phyloP scores from a whole-genome alignment of 345 rosid genomes.

The Euphorbia peplus region DNA sequence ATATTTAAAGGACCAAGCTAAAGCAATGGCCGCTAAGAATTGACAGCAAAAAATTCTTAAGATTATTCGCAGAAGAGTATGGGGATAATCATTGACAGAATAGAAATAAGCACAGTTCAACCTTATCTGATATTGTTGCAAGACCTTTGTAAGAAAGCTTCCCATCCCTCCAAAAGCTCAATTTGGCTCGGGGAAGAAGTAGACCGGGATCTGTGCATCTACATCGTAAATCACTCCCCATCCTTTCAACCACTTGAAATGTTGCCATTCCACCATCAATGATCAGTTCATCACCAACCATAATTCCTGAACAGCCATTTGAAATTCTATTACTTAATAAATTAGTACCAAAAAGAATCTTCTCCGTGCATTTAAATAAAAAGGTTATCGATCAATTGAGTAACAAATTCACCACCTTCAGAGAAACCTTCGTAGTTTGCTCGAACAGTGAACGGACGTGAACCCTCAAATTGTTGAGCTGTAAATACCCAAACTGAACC shows the following conservation, averaged over 20 bases:
- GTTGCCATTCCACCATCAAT: conserved; percentile 81
- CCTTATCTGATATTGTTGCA: conserved; percentile 63
- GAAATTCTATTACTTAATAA: not conserved
- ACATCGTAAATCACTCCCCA: conserved; percentile 54
- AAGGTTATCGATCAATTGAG: not conserved
- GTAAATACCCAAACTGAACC: conserved; percentile 67
- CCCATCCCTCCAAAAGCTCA: conserved; percentile 70
- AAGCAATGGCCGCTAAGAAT: not conserved
- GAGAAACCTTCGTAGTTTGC: conserved; percentile 64
- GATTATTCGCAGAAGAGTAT: not conserved
- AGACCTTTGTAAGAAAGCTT: conserved; percentile 39
- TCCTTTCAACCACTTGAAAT: conserved; percentile 59
- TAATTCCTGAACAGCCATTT: conserved; percentile 38
- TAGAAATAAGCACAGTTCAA: conserved; percentile 15
- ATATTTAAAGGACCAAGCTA: not conserved
- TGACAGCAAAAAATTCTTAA: too few species aligned
- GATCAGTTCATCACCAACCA: conserved; percentile 65
- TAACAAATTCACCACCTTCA: conserved; percentile 40
- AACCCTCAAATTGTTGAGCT: conserved; percentile 42
- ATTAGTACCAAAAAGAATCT: not conserved
- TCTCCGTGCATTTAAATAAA: conserved; percentile 5
- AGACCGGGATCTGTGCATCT: conserved; percentile 64
- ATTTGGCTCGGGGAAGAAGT: conserved; percentile 66
- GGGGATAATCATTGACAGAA: not conserved
- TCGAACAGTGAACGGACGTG: conserved; percentile 54